Percentiles rank a stretch among this genome's conserved stretches.
Evolutionary conservation across 208 protist species (phyloP).

Genomic region (Leishmania turanica): DNA sequence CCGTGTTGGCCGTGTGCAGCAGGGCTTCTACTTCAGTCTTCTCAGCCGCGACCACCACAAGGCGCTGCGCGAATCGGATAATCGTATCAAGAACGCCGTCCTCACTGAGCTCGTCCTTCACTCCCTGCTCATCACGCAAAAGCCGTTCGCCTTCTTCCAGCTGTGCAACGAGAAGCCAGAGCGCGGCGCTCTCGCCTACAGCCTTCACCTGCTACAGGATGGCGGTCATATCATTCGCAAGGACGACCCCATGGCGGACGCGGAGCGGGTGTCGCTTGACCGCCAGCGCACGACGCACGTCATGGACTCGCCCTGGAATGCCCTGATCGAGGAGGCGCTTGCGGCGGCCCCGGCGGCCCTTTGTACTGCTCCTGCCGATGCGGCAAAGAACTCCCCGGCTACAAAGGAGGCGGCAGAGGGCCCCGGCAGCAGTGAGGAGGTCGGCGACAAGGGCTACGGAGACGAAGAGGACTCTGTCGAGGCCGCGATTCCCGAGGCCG

Average conservation of each 20-base stretch:
- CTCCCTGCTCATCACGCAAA: conserved; percentile 66
- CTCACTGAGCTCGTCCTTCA: conserved; percentile 82
- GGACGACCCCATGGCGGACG: conserved; percentile 35
- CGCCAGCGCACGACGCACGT: conserved; percentile 27
- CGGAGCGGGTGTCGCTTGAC: conserved; percentile 40
- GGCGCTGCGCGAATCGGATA: conserved; percentile 35
- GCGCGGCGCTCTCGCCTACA: conserved; percentile 51
- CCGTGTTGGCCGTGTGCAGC: conserved; percentile 82
- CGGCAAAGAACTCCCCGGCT: not conserved
- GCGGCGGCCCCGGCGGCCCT: not conserved
- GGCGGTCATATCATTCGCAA: conserved; percentile 61
- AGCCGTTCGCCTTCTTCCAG: conserved; percentile 64
- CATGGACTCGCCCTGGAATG: conserved; percentile 45
- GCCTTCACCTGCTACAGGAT: conserved; percentile 65
- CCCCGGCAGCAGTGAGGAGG: conserved; percentile 1
- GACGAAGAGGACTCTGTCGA: conserved; percentile 21
- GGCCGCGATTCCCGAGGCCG: conserved; percentile 2
- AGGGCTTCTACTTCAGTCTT: conserved; percentile 90
- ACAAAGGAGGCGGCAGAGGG: not conserved
- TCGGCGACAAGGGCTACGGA: not conserved
- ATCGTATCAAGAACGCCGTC: conserved; percentile 64
- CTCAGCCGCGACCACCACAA: conserved; percentile 44
- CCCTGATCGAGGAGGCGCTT: conserved; percentile 40
- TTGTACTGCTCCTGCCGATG: not conserved
- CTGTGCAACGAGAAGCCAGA: conserved; percentile 75